Base-by-base conservation (phyloP, 257 asterid species). In the Fraxinus pennsylvanica region DNA sequence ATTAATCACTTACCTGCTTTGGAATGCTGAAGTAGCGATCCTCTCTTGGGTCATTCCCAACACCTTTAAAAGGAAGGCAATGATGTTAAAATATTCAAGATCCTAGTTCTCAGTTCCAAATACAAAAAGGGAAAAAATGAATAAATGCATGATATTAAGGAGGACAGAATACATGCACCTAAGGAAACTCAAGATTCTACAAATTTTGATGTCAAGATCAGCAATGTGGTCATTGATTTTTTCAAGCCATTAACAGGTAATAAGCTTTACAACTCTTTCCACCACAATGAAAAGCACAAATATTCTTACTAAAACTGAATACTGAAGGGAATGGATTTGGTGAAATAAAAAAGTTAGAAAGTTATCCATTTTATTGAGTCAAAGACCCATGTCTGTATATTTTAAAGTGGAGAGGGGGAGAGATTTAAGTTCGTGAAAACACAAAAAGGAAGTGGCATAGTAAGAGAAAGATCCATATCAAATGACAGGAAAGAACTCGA, bases 11-110 rank as follows among this genome's bases (percentile, higher is more conserved):
- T 77, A 91, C 99, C 86, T 94, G 99, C 84, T 91, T 94, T 0
- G 97, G 99, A 73, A 94, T 92, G 90, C 99, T 94, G 91, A 94
- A 94, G 77, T 92, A 94, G 12, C 99, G 96, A 79, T 92, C 98
- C 86, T 94, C 99, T 78, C 99, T 87, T 5, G 98, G 98, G 83
- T 94, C 99, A 83, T 89, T 94, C 71, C 99, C 99, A 63, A 94
- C 92, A 73, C 99, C 99, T 94, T 77, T 47, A 13, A 45, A 41
- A 76, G 78, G 22, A 72, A 81, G 50, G 74, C 43, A 76, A 63
- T 72, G 9, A 57, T 35, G 41, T 45, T 8, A 52, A 65, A 39
- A 54, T 68, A 22, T 57, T 71, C 66, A n/a, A 57, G 14, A 13
- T 65, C 15, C 27, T 68, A 57, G 47, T 72, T 29, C 19, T 22